Evolutionary conservation across 2,329 filamentous ascomycete genomes (phyloP), one percentile per base, ranked within the genome.

Genomic region (Ilyonectria destructans): DNA sequence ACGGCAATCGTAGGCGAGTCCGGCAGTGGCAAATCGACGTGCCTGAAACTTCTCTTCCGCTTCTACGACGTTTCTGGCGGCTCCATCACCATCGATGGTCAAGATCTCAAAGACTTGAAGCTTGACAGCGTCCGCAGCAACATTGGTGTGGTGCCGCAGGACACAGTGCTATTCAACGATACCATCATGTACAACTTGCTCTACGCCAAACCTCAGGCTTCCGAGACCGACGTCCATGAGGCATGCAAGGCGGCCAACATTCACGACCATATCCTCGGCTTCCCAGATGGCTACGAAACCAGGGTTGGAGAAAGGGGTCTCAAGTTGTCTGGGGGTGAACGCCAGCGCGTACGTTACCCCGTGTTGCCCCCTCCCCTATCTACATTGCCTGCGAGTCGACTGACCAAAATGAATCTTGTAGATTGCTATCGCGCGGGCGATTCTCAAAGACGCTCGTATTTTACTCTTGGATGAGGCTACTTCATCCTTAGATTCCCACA

Each of bases 401-500:
- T 70, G n/a, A 70, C 45, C 45, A 15, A 57, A 12, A 15, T 31
- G 19, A 23, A n/a, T 46, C 3, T 33, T 48, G 2, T 31, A 82
- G 80, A 77, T 88, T 54, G 88, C 88, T 2, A 90, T 90, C 64
- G 88, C 88, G 0, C 87, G 91, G 15, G 90, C 91, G 1, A 85
- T 94, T 15, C 83, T 94, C 52, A 92, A 93, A 77, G 89, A 90
- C 56, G 89, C 92, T 0, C 90, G 90, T 58, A 89, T 94, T 61
- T 85, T 94, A 29, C 86, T 94, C 65, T 84, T 94, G 0, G 92
- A 94, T 72, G 92, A 94, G 78, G 89, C 92, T 0, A 93, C 92
- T 4, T 91, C 90, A 1, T 91, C 91, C 3, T 86, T 94, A 23
- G 88, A 92, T 60, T 88, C 89, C 0, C 85, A 88, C 29, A 90